phyloP scores from a whole-genome alignment of 225 moss, liverwort and hornwort species.

The Rhytidiadelphus loreus region DNA sequence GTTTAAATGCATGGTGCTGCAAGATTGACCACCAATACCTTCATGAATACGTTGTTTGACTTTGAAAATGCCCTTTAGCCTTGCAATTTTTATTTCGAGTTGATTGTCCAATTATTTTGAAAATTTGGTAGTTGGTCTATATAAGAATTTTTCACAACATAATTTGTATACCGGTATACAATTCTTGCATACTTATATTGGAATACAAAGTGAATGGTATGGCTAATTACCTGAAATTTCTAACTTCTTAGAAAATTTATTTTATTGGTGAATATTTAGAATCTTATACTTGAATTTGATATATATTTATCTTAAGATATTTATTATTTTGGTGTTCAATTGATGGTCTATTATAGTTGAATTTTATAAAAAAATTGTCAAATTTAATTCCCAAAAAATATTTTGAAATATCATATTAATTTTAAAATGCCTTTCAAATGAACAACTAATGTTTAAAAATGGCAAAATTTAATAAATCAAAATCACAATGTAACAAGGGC shows the following conservation, averaged over 20 bases:
- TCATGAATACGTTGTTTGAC: background rate
- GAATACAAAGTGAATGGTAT: background rate
- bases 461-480: too few species aligned
- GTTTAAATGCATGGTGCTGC: accelerated
- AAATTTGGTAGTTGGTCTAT: background rate
- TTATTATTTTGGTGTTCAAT: background rate
- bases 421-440: background rate
- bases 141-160: background rate
- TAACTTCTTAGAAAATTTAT: background rate
- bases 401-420: background rate
- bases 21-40: background rate
- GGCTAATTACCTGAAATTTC: background rate
- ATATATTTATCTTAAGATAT: background rate
- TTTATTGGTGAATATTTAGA: background rate
- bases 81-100: background rate
- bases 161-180: too few species aligned
- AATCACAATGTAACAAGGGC: background rate
- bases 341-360: background rate
- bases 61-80: background rate
- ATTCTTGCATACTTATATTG: too few species aligned
- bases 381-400: too few species aligned
- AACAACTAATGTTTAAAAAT: background rate
- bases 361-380: background rate
- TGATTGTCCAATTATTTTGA: background rate
- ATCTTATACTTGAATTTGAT: background rate